phyloP scores from a whole-genome alignment of 768 basidiomycete species.

The Leccinum barrowsii region DNA sequence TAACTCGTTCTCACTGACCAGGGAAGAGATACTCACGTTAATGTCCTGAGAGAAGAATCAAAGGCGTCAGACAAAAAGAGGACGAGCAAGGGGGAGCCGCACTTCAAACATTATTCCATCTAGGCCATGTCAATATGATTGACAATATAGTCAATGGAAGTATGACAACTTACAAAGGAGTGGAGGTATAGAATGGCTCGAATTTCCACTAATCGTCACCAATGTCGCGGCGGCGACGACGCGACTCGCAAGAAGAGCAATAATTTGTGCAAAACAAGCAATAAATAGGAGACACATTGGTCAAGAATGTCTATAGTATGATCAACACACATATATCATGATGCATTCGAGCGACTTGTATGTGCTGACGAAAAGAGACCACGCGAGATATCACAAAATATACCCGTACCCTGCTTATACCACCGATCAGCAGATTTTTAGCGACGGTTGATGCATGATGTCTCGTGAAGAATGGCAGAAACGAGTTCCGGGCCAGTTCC shows the following conservation, averaged over 20 bases:
- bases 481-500: neutral
- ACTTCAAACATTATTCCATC: slow-evolving; percentile 62
- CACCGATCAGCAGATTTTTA: neutral
- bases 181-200: slow-evolving; percentile 49
- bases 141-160: neutral
- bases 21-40: slow-evolving; percentile 40
- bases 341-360: neutral
- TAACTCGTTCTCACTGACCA: neutral
- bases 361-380: neutral
- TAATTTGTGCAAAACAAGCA: neutral
- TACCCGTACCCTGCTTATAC: neutral
- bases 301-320: neutral
- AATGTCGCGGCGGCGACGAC: slow-evolving; percentile 1
- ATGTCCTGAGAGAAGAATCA: slow-evolving; percentile 43
- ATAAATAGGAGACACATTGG: neutral
- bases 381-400: neutral
- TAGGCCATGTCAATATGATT: slow-evolving; percentile 15
- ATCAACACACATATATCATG: neutral
- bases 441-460: neutral
- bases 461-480: neutral
- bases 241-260: neutral
- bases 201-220: slow-evolving; percentile 42
- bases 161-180: slow-evolving; percentile 41
- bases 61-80: neutral
- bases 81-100: slow-evolving; percentile 3